A percentile compares a stretch with the other conserved stretches of the same genome.
Evolutionary conservation across 2,329 filamentous ascomycete genomes (phyloP).

Genomic region (Pyricularia pennisetigena): DNA sequence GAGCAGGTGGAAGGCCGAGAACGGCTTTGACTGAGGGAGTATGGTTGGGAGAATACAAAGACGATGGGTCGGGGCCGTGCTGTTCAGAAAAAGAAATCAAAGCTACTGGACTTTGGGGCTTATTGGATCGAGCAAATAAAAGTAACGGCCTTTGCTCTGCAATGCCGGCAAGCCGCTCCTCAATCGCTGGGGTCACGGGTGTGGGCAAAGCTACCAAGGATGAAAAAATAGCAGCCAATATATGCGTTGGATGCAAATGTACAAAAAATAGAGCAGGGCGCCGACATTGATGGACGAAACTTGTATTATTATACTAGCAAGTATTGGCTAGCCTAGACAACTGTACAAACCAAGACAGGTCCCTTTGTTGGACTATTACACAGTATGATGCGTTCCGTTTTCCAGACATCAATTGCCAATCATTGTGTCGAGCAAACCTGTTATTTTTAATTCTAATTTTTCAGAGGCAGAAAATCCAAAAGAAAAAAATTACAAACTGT

Average conservation of each 20-base stretch:
- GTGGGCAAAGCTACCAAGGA: background rate
- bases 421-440: background rate
- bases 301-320: background rate
- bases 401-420: background rate
- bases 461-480: background rate
- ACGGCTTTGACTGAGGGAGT: constrained; percentile 43
- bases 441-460: background rate
- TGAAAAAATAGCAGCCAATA: background rate
- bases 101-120: background rate
- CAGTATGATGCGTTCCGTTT: background rate
- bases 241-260: background rate
- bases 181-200: background rate
- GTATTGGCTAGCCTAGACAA: background rate
- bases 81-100: background rate
- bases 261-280: background rate
- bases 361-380: background rate
- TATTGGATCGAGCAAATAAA: background rate
- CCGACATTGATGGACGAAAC: background rate
- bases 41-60: background rate
- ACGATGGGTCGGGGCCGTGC: background rate
- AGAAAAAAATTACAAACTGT: background rate
- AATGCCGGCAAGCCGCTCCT: background rate
- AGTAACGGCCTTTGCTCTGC: background rate
- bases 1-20: constrained; percentile 57
- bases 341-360: background rate